Evolutionary conservation across 2,329 filamentous ascomycete genomes (phyloP).

Genomic region (Phialophora chinensis): DNA sequence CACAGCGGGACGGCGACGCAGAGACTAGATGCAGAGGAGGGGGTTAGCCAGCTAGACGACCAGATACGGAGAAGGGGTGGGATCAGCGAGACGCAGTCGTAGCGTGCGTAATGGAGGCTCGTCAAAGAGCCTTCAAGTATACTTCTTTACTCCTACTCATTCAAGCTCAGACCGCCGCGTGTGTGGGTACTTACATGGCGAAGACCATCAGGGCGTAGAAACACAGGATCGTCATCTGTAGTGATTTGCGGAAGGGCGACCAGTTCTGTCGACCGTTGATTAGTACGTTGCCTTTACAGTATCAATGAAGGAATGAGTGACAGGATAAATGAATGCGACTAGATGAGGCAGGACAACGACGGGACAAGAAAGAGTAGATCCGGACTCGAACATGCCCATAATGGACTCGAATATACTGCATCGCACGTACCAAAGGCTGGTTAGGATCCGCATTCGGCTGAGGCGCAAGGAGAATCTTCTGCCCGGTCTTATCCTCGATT

Average conservation of each 20-base stretch:
- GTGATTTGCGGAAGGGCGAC: constrained; percentile 38
- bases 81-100: neutral
- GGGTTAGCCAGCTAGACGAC: constrained; percentile 9
- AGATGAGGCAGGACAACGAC: neutral
- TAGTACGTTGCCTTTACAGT: neutral
- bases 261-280: constrained; percentile 13
- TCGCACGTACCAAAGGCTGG: constrained; percentile 38
- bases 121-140: neutral
- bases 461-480: constrained; percentile 38
- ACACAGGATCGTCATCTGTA: constrained; percentile 42
- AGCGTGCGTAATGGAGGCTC: neutral
- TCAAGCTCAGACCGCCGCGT: neutral
- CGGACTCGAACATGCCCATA: neutral
- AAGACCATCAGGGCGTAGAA: constrained; percentile 43
- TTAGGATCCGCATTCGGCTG: constrained; percentile 42
- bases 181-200: constrained; percentile 36
- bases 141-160: neutral
- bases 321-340: neutral
- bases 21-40: constrained; percentile 32
- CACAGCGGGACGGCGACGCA: constrained; percentile 50
- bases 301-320: neutral
- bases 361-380: neutral
- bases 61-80: constrained; percentile 5
- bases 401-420: neutral
- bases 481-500: constrained; percentile 29